These are phyloP conservation scores for Chalciporus chontae DNA, from an alignment of 768 basidiomycete genomes.

Conservation along the genomic window DNA sequence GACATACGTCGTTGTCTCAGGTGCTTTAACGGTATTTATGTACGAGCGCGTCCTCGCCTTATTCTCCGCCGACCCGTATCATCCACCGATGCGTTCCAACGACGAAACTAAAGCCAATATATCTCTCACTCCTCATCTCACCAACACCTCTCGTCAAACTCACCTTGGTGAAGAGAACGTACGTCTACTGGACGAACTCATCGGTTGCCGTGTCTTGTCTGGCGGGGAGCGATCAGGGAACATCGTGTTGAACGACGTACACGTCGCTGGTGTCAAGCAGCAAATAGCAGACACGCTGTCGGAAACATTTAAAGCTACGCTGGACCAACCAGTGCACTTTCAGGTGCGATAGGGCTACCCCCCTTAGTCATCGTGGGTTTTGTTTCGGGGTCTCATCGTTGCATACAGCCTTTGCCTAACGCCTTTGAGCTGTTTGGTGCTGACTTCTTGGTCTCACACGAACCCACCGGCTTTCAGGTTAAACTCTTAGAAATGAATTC, in stretches of 20 bases:
- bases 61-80: constrained; percentile 78
- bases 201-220: constrained; percentile 57
- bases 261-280: constrained; percentile 50
- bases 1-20: constrained; percentile 78
- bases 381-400: background rate
- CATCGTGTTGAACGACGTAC: constrained; percentile 20
- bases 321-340: constrained; percentile 79
- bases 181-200: constrained; percentile 74
- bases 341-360: constrained; percentile 48
- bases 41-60: constrained; percentile 82
- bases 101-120: constrained; percentile 16
- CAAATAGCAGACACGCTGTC: constrained; percentile 65
- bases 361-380: background rate
- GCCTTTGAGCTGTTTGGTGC: constrained; percentile 94
- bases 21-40: constrained; percentile 75
- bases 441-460: constrained; percentile 79
- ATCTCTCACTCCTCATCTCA: constrained; percentile 69
- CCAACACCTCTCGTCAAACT: constrained; percentile 86
- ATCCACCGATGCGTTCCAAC: constrained; percentile 36
- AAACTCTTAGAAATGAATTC: constrained; percentile 90
- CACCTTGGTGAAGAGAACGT: constrained; percentile 68
- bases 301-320: constrained; percentile 83
- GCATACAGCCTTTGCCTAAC: constrained; percentile 71
- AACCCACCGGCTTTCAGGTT: constrained; percentile 45
- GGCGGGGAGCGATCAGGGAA: constrained; percentile 21